A percentile compares a stretch with the other conserved stretches of the same genome.
Evolutionary conservation across 1,284 basidiomycete genomes (phyloP).

Genomic region (Marasmius fiardii): DNA sequence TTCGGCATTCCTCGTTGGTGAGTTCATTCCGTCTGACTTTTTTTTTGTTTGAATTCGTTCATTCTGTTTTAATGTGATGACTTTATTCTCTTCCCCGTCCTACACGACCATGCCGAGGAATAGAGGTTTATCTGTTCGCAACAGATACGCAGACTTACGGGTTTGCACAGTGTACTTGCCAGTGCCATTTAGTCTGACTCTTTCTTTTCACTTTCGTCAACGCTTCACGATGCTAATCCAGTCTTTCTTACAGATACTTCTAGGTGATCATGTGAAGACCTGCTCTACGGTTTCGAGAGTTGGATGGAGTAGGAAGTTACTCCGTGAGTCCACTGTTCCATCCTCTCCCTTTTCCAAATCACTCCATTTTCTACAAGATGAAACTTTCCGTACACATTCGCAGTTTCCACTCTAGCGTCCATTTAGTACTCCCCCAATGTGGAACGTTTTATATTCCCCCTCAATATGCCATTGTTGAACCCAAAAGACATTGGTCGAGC

Average conservation of each 20-base stretch:
- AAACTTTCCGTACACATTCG: slow-evolving; percentile 66
- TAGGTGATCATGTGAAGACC: background rate
- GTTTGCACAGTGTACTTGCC: slow-evolving; percentile 75
- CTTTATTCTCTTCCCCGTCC: slow-evolving; percentile 83
- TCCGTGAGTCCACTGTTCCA: slow-evolving; percentile 8
- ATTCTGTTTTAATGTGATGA: slow-evolving; percentile 45
- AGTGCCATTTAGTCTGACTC: slow-evolving; percentile 77
- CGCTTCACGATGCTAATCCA: background rate
- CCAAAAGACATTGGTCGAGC: slow-evolving; percentile 51
- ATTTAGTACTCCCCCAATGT: slow-evolving; percentile 68
- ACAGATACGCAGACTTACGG: slow-evolving; percentile 59
- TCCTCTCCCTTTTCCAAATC: slow-evolving; percentile 15
- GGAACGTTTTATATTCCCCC: slow-evolving; percentile 56
- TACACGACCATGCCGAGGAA: slow-evolving; percentile 76
- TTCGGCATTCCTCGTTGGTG: background rate
- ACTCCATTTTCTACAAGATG: slow-evolving; percentile 42
- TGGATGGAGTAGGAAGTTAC: no score
- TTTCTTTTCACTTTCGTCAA: slow-evolving; percentile 6
- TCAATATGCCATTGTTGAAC: slow-evolving; percentile 51
- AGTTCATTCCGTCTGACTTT: slow-evolving; percentile 3
- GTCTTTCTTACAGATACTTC: background rate
- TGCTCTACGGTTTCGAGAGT: no score
- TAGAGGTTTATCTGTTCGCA: slow-evolving; percentile 71
- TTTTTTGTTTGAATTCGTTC: slow-evolving; percentile 11
- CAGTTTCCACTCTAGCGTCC: slow-evolving; percentile 76